These are phyloP conservation scores for Cardamine chenopodiifolia DNA, from an alignment of 345 rosid species.

Conservation along the genomic window DNA sequence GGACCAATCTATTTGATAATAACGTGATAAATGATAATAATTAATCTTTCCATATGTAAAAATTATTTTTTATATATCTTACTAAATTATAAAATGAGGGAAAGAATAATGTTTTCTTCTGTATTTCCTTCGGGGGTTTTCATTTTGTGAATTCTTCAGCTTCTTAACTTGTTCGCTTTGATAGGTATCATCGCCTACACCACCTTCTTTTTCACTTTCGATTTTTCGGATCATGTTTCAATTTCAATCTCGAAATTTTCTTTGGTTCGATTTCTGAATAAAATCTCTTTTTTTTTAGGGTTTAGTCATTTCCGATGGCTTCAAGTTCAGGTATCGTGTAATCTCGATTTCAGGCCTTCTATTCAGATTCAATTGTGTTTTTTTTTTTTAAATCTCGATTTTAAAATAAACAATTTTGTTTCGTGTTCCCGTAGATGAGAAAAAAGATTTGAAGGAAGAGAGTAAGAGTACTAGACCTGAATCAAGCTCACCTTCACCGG, in stretches of 20 bases:
- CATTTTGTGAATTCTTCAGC: background rate
- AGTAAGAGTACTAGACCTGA: slow-evolving; percentile 32
- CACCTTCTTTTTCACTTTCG: background rate
- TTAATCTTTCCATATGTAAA: background rate
- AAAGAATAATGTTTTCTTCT: slow-evolving; percentile 25
- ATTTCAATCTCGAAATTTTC: background rate
- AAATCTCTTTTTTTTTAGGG: background rate
- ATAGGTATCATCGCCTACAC: slow-evolving; percentile 28
- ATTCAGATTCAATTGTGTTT: background rate
- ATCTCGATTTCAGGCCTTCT: background rate
- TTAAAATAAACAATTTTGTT: background rate
- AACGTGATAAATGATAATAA: background rate
- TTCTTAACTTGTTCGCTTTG: slow-evolving; percentile 5
- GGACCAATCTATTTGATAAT: background rate
- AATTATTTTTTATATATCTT: background rate
- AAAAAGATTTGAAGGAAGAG: slow-evolving; percentile 51
- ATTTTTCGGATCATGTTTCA: background rate
- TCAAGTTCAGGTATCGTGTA: slow-evolving; percentile 43
- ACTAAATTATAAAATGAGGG: background rate
- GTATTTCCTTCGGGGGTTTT: background rate
- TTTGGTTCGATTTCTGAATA: background rate
- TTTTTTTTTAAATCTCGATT: slow-evolving; percentile 2
- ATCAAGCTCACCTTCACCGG: slow-evolving; percentile 37
- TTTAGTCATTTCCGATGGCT: slow-evolving; percentile 53
- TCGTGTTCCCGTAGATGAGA: slow-evolving; percentile 52